phyloP scores from a whole-genome alignment of 2,329 filamentous ascomycete genomes.

The Nigrograna mackinnonii region DNA sequence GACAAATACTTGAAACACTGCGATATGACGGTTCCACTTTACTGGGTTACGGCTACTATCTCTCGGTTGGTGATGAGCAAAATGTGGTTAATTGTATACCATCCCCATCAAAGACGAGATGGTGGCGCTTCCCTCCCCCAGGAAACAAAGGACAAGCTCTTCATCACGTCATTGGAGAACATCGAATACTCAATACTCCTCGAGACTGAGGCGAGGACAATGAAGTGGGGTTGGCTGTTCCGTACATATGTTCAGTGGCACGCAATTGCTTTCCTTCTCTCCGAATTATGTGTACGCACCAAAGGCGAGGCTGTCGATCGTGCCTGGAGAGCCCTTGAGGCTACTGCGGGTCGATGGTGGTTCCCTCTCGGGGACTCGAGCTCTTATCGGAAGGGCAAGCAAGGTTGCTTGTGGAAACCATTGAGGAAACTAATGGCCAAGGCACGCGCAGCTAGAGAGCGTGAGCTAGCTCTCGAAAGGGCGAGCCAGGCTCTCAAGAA shows the following conservation, averaged over 20 bases:
- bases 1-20: slow-evolving; percentile 54
- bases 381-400: slow-evolving; percentile 25
- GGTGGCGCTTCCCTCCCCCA: slow-evolving; percentile 60
- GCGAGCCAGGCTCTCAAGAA: slow-evolving; percentile 29
- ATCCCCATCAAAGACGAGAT: slow-evolving; percentile 69
- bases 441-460: slow-evolving; percentile 57
- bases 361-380: slow-evolving; percentile 30
- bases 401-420: slow-evolving; percentile 66
- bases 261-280: slow-evolving; percentile 63
- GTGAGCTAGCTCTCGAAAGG: slow-evolving; percentile 50
- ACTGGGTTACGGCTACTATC: slow-evolving; percentile 71
- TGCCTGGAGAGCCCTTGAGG: slow-evolving; percentile 62
- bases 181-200: slow-evolving; percentile 71
- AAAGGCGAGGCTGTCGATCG: slow-evolving; percentile 61
- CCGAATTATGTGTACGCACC: slow-evolving; percentile 62
- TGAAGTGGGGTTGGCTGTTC: slow-evolving; percentile 69
- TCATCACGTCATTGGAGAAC: slow-evolving; percentile 73
- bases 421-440: slow-evolving; percentile 64
- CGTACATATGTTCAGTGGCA: slow-evolving; percentile 69
- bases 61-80: slow-evolving; percentile 75
- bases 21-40: slow-evolving; percentile 62
- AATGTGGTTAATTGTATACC: slow-evolving; percentile 76
- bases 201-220: slow-evolving; percentile 63
- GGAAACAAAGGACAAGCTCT: slow-evolving; percentile 69
- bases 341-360: slow-evolving; percentile 48